Evolutionary conservation across 768 basidiomycete species (phyloP).

Genomic region (Suillus lakei): DNA sequence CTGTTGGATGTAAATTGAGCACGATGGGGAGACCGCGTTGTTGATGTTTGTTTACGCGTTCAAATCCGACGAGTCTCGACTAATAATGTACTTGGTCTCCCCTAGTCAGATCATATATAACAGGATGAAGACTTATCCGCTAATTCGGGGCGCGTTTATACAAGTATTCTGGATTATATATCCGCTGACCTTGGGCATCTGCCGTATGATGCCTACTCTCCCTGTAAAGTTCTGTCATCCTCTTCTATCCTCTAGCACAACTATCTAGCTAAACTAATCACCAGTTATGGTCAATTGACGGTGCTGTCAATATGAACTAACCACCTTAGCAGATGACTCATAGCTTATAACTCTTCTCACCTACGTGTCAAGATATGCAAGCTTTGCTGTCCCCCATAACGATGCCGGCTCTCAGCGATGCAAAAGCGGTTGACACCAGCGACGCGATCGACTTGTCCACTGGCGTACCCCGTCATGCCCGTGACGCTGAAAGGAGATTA

Average conservation of each 20-base stretch:
- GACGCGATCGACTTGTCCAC: background rate
- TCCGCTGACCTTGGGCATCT: background rate
- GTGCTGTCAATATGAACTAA: background rate
- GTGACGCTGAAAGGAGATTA: conserved; percentile 6
- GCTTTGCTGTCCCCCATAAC: background rate
- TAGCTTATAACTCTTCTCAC: no score
- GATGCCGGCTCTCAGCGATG: background rate
- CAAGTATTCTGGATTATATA: background rate
- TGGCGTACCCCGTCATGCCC: background rate
- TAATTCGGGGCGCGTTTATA: background rate
- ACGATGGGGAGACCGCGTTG: no score
- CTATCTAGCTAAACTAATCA: background rate
- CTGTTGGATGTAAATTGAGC: no score
- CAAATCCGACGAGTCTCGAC: no score
- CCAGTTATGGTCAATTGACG: background rate
- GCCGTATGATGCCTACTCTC: background rate
- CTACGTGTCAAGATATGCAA: no score
- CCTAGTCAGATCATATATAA: no score
- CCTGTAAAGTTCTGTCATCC: background rate
- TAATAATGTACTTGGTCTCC: no score
- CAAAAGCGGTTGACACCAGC: background rate
- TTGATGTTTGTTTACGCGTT: background rate
- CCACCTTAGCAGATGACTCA: no score
- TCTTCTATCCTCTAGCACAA: background rate
- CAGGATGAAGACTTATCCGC: no score